phyloP scores from a whole-genome alignment of 225 moss, liverwort and hornwort genomes.

The Polytrichum formosum region DNA sequence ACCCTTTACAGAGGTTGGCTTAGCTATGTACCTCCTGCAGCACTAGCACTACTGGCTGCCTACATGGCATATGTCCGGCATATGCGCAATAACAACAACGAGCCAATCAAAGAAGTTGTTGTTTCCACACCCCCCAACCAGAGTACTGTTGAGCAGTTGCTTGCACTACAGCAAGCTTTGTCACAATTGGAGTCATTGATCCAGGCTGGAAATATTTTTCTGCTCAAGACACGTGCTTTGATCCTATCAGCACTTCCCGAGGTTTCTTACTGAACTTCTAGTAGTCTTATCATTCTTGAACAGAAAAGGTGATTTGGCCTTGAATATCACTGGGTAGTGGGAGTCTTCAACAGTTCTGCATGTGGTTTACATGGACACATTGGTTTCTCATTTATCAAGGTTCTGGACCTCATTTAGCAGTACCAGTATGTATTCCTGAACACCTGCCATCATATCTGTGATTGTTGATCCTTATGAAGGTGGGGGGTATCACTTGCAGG shows the following conservation, averaged over 20 bases:
- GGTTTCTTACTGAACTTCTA: slow-evolving; percentile 26
- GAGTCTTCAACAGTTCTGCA: not conserved
- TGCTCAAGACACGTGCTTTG: slow-evolving; percentile 81
- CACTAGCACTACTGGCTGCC: slow-evolving; percentile 55
- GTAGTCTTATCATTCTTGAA: too few species aligned
- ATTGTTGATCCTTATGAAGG: slow-evolving; percentile 6
- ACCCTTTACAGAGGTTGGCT: slow-evolving; percentile 72
- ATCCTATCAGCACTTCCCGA: slow-evolving; percentile 73
- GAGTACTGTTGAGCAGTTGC: slow-evolving; percentile 81
- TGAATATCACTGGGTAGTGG: too few species aligned
- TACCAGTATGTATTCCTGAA: too few species aligned
- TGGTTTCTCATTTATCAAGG: not conserved
- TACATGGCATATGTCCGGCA: slow-evolving; percentile 63
- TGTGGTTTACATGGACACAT: not conserved
- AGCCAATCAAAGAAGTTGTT: slow-evolving; percentile 58
- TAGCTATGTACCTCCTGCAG: slow-evolving; percentile 49
- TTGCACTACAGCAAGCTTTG: slow-evolving; percentile 82
- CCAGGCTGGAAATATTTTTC: slow-evolving; percentile 76
- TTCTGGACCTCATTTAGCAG: too few species aligned
- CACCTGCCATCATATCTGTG: not conserved
- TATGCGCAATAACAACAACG: slow-evolving; percentile 38
- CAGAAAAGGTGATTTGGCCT: too few species aligned
- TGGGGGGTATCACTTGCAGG: slow-evolving; percentile 40
- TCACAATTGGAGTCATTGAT: slow-evolving; percentile 72
- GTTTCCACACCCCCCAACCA: slow-evolving; percentile 72